These are phyloP conservation scores for Aspergillus sclerotiicarbonarius DNA, from an alignment of 495 filamentous ascomycete genomes.

Conservation along the genomic window DNA sequence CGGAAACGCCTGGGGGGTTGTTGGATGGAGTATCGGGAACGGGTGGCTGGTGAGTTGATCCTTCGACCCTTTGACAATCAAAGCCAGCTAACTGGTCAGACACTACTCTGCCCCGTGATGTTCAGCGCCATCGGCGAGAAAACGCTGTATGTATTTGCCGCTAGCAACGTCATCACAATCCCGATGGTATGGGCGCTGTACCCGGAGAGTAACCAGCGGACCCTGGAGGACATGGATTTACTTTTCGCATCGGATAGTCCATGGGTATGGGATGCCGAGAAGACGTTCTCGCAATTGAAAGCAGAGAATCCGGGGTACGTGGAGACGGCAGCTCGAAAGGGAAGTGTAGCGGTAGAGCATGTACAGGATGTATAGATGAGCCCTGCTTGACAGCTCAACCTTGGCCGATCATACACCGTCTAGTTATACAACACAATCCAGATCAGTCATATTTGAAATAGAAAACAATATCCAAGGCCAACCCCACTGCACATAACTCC, in stretches of 20 bases:
- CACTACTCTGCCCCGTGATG: conserved; percentile 62
- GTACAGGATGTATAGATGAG: conserved; percentile 9
- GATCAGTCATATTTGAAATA: no score
- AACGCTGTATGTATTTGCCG: conserved; percentile 66
- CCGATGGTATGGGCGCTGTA: conserved; percentile 69
- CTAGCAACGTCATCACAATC: conserved; percentile 59
- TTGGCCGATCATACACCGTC: no score
- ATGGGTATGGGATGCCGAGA: conserved; percentile 66
- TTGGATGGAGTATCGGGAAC: conserved; percentile 73
- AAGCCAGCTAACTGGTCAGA: conserved; percentile 25
- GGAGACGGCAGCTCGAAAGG: conserved; percentile 42
- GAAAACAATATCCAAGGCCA: no score
- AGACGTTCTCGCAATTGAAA: conserved; percentile 52
- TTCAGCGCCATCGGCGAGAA: conserved; percentile 61
- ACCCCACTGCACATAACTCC: no score
- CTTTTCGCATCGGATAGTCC: conserved; percentile 59
- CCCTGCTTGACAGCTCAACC: no score
- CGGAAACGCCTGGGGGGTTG: conserved; percentile 72
- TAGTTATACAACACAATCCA: no score
- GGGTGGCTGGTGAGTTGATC: conserved; percentile 53
- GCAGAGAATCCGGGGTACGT: conserved; percentile 52
- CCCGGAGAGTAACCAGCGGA: conserved; percentile 66
- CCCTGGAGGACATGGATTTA: conserved; percentile 68
- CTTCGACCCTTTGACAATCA: not conserved
- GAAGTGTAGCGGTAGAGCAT: conserved; percentile 39